Percentiles rank a stretch among this genome's conserved stretches.
phyloP scores from a whole-genome alignment of 2,329 filamentous ascomycete species.

The Aspergillus viridinutans region DNA sequence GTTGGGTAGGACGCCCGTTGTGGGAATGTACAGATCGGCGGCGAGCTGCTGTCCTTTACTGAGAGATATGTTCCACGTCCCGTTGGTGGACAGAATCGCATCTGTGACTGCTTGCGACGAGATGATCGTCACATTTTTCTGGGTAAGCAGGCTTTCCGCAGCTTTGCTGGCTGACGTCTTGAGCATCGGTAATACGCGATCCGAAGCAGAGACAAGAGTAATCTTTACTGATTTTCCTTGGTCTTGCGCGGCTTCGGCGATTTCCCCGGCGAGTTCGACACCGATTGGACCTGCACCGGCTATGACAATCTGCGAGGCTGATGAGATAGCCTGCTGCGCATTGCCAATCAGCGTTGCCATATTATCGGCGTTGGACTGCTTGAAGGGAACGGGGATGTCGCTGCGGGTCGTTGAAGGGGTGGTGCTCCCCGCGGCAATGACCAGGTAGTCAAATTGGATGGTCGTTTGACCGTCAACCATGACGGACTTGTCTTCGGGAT shows the following conservation, averaged over 20 bases:
- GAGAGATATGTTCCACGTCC: constrained; percentile 42
- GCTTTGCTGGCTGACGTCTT: constrained; percentile 30
- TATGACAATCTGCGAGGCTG: constrained; percentile 44
- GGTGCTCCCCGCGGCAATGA: constrained; percentile 53
- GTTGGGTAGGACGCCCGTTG: constrained; percentile 51
- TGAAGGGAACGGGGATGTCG: constrained; percentile 37
- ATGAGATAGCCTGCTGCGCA: constrained; percentile 31
- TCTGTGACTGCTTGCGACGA: constrained; percentile 28
- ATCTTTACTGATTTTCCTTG: constrained; percentile 37
- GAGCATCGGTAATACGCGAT: constrained; percentile 23
- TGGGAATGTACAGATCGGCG: constrained; percentile 52
- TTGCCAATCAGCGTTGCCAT: constrained; percentile 30
- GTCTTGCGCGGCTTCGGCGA: constrained; percentile 37
- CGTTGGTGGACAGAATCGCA: constrained; percentile 23
- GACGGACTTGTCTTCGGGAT: constrained; percentile 43
- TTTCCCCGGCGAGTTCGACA: constrained; percentile 48
- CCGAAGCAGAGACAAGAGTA: constrained; percentile 32
- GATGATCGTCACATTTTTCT: constrained; percentile 46
- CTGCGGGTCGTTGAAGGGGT: constrained; percentile 39
- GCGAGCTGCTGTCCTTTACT: constrained; percentile 45
- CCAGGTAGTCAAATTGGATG: constrained; percentile 51
- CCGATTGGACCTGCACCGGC: constrained; percentile 48
- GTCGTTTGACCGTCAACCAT: constrained; percentile 29
- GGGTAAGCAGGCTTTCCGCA: constrained; percentile 45
- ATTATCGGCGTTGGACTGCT: constrained; percentile 39